phyloP scores from a whole-genome alignment of 2,329 filamentous ascomycete genomes.

The Leptodontidium sp. region DNA sequence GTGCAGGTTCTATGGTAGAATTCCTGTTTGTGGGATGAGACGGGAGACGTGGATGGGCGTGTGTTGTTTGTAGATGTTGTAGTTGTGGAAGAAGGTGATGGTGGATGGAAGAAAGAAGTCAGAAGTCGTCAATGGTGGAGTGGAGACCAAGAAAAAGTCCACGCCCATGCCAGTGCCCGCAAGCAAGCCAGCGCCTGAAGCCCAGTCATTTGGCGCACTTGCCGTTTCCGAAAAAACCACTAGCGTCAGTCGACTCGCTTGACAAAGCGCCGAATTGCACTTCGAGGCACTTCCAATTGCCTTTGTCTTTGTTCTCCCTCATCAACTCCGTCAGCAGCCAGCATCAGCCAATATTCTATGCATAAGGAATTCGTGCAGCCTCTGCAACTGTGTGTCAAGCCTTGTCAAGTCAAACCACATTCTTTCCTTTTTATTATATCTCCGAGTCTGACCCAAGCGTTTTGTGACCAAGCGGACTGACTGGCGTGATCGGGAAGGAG shows the following conservation, averaged over 20 bases:
- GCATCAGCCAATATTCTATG: too few relatives aligned
- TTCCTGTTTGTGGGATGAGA: conserved; percentile 3
- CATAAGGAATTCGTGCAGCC: neutral
- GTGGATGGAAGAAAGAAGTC: conserved; percentile 21
- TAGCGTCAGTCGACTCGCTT: neutral
- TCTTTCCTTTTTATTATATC: neutral
- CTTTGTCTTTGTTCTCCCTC: too few relatives aligned
- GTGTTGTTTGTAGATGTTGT: conserved; percentile 8
- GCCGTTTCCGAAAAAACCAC: conserved; percentile 3
- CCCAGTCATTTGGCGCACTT: conserved; percentile 8
- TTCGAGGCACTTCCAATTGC: neutral
- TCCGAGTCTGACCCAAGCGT: neutral
- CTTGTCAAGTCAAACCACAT: neutral
- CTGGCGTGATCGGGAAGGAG: neutral
- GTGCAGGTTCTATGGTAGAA: conserved; percentile 17
- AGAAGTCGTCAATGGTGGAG: neutral
- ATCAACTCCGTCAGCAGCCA: too few relatives aligned
- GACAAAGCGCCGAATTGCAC: neutral
- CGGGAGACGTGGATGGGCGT: neutral
- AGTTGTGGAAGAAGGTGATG: conserved; percentile 19
- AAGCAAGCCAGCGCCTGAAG: neutral
- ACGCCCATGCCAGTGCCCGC: neutral
- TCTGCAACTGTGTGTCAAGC: neutral
- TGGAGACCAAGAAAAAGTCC: conserved; percentile 11
- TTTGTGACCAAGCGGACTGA: neutral